Percentiles rank a stretch among this genome's conserved stretches.
Conservation (phyloP, 202 grass and related monocot genomes). For the Miscanthus sacchariflorus region DNA sequence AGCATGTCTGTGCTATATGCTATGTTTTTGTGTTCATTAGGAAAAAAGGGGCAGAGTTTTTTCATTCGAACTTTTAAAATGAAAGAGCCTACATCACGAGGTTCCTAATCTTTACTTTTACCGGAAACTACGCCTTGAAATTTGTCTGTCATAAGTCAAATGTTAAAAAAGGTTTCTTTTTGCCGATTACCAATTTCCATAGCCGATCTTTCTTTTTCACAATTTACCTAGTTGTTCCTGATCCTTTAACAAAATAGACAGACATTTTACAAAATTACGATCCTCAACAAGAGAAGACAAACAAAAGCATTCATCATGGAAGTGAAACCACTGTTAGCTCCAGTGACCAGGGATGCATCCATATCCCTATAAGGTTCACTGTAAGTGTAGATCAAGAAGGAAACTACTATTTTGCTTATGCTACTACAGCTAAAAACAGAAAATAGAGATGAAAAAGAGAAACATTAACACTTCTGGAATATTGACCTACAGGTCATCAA, state of each 20-base stretch:
- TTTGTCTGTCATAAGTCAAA: neutral
- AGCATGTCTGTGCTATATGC: neutral
- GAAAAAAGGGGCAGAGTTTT: neutral
- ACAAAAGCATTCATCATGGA: neutral
- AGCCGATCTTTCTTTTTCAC: neutral
- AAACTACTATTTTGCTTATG: neutral
- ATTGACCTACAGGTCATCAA: neutral
- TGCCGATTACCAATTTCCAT: neutral
- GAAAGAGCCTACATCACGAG: neutral
- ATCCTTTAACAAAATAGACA: neutral
- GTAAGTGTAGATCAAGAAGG: neutral
- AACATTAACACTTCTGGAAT: neutral
- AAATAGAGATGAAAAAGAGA: neutral
- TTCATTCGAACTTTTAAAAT: neutral
- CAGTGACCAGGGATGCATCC: neutral
- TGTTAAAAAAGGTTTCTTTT: neutral
- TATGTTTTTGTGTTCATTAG: neutral
- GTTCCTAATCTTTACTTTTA: neutral
- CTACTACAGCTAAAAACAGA: neutral
- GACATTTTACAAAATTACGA: neutral
- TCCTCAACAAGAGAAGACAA: neutral
- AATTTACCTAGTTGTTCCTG: constrained; percentile 7
- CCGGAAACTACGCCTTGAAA: neutral
- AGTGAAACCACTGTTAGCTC: neutral
- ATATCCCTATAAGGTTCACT: neutral